Evolutionary conservation across 1,284 basidiomycete genomes (phyloP).

Genomic region (Butyriboletus appendiculatus): DNA sequence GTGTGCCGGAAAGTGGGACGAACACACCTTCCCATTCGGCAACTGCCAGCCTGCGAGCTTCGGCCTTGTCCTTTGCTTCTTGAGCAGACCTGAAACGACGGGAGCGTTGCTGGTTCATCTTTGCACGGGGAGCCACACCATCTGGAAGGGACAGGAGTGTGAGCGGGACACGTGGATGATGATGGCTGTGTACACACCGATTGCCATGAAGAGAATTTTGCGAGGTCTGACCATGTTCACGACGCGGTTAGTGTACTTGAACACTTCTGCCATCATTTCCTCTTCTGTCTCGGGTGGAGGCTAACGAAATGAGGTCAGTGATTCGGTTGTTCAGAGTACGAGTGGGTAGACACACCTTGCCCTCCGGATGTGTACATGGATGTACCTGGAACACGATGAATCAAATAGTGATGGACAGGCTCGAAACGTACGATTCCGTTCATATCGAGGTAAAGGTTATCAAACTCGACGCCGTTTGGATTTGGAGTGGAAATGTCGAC

Average conservation of each 20-base stretch:
- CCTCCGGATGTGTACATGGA: slow-evolving; percentile 98
- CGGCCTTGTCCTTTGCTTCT: slow-evolving; percentile 93
- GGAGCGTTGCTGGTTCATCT: slow-evolving; percentile 99
- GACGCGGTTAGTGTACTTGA: slow-evolving; percentile 95
- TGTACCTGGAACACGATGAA: slow-evolving; percentile 65
- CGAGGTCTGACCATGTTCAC: slow-evolving; percentile 97
- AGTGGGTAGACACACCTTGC: slow-evolving; percentile 57
- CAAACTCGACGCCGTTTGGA: slow-evolving; percentile 96
- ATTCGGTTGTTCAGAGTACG: background rate
- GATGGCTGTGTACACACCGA: slow-evolving; percentile 57
- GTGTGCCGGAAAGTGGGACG: background rate
- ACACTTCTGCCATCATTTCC: slow-evolving; percentile 99
- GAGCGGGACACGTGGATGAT: background rate
- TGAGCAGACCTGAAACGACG: slow-evolving; percentile 94
- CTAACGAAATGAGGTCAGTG: slow-evolving; percentile 38
- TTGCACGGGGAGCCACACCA: slow-evolving; percentile 96
- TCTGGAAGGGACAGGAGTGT: slow-evolving; percentile 48
- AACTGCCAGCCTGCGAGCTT: slow-evolving; percentile 80
- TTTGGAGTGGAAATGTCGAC: slow-evolving; percentile 85
- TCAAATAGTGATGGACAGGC: background rate
- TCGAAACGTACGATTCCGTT: slow-evolving; percentile 73
- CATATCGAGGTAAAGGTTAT: slow-evolving; percentile 95
- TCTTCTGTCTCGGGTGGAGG: slow-evolving; percentile 97
- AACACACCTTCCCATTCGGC: slow-evolving; percentile 80
- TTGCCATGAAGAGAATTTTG: slow-evolving; percentile 97